These are phyloP conservation scores for Pichia sp. DNA, from an alignment of 1,139 yeast genomes.

Conservation along the genomic window DNA sequence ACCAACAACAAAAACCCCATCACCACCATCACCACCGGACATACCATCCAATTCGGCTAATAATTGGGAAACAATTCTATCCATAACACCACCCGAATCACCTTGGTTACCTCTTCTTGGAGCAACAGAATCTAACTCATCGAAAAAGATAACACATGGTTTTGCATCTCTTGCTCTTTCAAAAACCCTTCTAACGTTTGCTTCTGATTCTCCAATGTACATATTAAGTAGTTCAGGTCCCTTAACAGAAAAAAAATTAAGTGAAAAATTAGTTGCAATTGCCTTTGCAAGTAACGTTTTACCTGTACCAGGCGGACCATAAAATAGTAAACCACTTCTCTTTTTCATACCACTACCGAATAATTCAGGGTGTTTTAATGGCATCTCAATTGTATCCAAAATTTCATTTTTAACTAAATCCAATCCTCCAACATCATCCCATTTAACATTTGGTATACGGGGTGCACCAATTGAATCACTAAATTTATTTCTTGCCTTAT, in stretches of 20 bases:
- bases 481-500: slow-evolving; percentile 78
- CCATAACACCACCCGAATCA: slow-evolving; percentile 98
- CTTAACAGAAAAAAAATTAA: slow-evolving; percentile 90
- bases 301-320: slow-evolving; percentile 99
- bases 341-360: slow-evolving; percentile 86
- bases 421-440: slow-evolving; percentile 94
- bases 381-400: slow-evolving; percentile 92
- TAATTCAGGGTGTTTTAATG: slow-evolving; percentile 84
- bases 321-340: slow-evolving; percentile 87
- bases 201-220: slow-evolving; percentile 98
- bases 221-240: slow-evolving; percentile 93
- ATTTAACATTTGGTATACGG: slow-evolving; percentile 84
- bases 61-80: slow-evolving; percentile 89
- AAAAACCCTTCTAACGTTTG: slow-evolving; percentile 89
- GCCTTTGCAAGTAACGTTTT: slow-evolving; percentile 93
- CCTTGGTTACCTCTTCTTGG: slow-evolving; percentile 98
- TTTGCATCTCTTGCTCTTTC: slow-evolving; percentile 93
- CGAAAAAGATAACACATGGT: slow-evolving; percentile 96
- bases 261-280: slow-evolving; percentile 87
- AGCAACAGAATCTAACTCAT: slow-evolving; percentile 95
- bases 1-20: slow-evolving; percentile 94
- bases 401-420: slow-evolving; percentile 88
- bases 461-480: slow-evolving; percentile 97
- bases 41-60: slow-evolving; percentile 94
- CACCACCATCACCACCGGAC: slow-evolving; percentile 63